Base-by-base conservation (phyloP, 2,329 filamentous ascomycete species). In the Tolypocladium album region DNA sequence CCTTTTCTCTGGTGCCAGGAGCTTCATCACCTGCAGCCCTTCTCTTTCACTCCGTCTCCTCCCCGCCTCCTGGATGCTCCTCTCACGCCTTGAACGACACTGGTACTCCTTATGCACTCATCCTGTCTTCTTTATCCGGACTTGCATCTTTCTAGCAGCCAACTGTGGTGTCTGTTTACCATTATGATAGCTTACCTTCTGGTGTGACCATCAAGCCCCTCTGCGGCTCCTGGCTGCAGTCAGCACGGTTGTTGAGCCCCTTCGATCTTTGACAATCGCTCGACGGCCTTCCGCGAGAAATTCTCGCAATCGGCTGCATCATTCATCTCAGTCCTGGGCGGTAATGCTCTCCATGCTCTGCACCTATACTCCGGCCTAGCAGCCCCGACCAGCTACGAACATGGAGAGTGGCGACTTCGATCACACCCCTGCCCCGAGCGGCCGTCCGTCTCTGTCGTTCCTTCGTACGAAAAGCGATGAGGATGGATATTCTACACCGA, bases 391-490 rank as follows among this genome's bases (percentile, higher is more conserved):
- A 36, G 59, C 62, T 47, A 56, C 57, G 5, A 60, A 65, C 39
- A 65, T 67, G 60, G 65, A 65, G 15, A 40, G 57, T 40, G 66
- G 65, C n/a, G 67, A 68, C 56, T 72, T 75, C 57, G 69, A 74
- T 60, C 61, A 65, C 24, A 73, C 72, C 24, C 71, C 73, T 22
- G 64, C 67, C n/a, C 68, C 69, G 11, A 74, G 72, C 55, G 59
- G 61, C 36, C 69, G 67, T 20, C 59, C 67, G 20, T 73, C 70
- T 11, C 56, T 72, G 11, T 64, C 68, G 1, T 53, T 64, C 15
- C 56, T 66, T 31, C 63, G 65, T 13, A 13, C 36, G 36, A 38
- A 38, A 22, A 27, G 58, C 3, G 62, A 66, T 12, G 59, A 62
- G 11, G 58, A 60, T 15, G 59, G 56, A 9, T 53, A 58, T 17